These are phyloP conservation scores for Podospora comata DNA, from an alignment of 495 filamentous ascomycete genomes.

Conservation along the genomic window DNA sequence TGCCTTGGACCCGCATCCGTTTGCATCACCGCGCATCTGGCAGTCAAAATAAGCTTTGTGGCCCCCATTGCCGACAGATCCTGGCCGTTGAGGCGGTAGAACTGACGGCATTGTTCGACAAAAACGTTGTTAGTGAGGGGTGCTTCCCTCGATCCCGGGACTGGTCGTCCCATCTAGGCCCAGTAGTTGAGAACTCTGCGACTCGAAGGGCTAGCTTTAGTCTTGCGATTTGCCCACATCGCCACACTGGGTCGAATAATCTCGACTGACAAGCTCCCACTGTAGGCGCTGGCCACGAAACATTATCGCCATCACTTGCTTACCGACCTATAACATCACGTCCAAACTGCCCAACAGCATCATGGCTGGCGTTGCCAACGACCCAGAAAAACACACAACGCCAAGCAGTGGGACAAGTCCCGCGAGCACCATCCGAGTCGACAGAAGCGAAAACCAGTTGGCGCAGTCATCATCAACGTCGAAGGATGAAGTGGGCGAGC, in stretches of 20 bases:
- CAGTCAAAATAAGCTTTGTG: background rate
- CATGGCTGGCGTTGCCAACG: background rate
- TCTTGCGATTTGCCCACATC: background rate
- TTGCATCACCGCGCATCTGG: background rate
- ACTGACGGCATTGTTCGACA: background rate
- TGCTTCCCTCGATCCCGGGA: background rate
- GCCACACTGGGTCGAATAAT: background rate
- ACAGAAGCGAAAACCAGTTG: background rate
- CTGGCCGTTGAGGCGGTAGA: background rate
- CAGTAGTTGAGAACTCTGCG: background rate
- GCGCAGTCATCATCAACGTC: background rate
- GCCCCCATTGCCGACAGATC: background rate
- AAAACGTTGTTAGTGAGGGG: background rate
- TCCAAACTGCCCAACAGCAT: background rate
- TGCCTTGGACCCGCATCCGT: background rate
- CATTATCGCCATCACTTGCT: background rate
- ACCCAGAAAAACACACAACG: background rate
- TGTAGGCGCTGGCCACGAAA: background rate
- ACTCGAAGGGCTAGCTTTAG: background rate
- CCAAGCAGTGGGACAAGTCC: background rate
- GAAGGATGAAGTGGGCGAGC: background rate
- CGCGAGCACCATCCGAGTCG: slow-evolving; percentile 1
- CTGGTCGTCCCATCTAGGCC: background rate
- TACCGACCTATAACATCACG: background rate
- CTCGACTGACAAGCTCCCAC: background rate